Evolutionary conservation across 2,329 filamentous ascomycete species (phyloP).

Genomic region (Ophiosphaerella narmari): DNA sequence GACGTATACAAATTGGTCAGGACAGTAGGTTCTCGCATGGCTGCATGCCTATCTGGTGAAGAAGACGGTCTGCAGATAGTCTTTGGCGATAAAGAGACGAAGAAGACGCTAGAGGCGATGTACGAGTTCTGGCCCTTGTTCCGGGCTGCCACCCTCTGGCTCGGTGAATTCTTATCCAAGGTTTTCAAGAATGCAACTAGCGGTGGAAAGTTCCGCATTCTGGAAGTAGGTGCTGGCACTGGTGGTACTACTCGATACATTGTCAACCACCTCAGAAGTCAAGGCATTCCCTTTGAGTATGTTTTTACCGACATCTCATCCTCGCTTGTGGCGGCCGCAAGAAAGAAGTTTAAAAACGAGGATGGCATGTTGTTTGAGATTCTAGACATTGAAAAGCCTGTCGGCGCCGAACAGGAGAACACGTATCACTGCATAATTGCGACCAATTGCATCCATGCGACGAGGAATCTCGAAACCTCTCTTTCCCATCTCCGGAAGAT

Average conservation of each 20-base stretch:
- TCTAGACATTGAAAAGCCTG: conserved; percentile 33
- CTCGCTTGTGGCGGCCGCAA: conserved; percentile 42
- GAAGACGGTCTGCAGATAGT: not conserved
- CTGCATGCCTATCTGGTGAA: not conserved
- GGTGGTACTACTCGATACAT: conserved; percentile 26
- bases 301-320: conserved; percentile 48
- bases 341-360: conserved; percentile 25
- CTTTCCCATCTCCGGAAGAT: conserved; percentile 23
- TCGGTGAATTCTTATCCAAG: conserved; percentile 14
- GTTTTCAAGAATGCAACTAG: not conserved
- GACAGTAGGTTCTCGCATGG: not conserved
- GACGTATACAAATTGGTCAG: not conserved
- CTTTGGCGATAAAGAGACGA: not conserved
- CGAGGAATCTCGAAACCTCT: conserved; percentile 19
- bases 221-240: conserved; percentile 45
- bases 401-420: conserved; percentile 14
- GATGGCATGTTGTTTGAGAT: conserved; percentile 34
- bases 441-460: conserved; percentile 44
- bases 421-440: conserved; percentile 33
- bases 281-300: conserved; percentile 43
- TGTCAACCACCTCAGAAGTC: conserved; percentile 27
- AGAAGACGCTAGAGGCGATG: not conserved
- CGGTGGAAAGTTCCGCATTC: conserved; percentile 26
- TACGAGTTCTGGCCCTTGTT: not conserved
- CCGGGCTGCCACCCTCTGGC: not conserved